These are phyloP conservation scores for Coniochaeta prunicola DNA, from an alignment of 2,329 filamentous ascomycete genomes.

Conservation along the genomic window DNA sequence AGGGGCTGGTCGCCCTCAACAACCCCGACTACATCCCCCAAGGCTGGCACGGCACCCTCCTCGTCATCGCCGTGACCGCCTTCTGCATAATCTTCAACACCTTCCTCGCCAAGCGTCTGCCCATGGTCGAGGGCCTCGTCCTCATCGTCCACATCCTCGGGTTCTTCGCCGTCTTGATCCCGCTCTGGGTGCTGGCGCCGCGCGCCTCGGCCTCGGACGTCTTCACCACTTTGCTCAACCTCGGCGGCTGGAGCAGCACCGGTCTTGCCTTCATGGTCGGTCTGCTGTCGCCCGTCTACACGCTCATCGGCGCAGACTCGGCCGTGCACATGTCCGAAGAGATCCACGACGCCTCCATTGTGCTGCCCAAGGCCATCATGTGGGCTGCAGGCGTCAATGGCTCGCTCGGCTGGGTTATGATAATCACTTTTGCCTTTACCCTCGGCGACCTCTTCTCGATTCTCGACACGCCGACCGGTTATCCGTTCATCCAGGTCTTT, in stretches of 20 bases:
- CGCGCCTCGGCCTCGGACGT: conserved; percentile 20
- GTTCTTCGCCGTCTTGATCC: conserved; percentile 18
- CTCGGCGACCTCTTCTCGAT: conserved; percentile 21
- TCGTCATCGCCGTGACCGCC: conserved; percentile 38
- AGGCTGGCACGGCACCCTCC: conserved; percentile 40
- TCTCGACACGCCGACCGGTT: conserved; percentile 33
- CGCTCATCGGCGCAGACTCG: conserved; percentile 26
- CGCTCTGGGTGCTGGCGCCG: conserved; percentile 18
- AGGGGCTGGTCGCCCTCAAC: conserved; percentile 33
- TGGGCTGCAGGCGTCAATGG: conserved; percentile 24
- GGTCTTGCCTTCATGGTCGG: conserved; percentile 39
- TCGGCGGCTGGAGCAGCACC: conserved; percentile 37
- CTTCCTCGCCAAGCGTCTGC: conserved; percentile 33
- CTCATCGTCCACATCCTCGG: conserved; percentile 35
- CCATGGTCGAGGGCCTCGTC: conserved; percentile 42
- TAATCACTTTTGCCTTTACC: conserved; percentile 28
- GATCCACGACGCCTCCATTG: conserved; percentile 23
- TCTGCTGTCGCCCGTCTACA: conserved; percentile 30
- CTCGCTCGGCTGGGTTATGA: conserved; percentile 27
- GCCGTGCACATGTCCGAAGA: conserved; percentile 31
- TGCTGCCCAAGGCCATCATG: conserved; percentile 29
- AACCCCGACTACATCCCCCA: conserved; percentile 28
- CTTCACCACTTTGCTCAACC: conserved; percentile 38
- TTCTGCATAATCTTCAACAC: conserved; percentile 44
- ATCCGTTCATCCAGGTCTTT: conserved; percentile 54